phyloP scores from a whole-genome alignment of 768 basidiomycete genomes.

The Austroboletus eburneus region DNA sequence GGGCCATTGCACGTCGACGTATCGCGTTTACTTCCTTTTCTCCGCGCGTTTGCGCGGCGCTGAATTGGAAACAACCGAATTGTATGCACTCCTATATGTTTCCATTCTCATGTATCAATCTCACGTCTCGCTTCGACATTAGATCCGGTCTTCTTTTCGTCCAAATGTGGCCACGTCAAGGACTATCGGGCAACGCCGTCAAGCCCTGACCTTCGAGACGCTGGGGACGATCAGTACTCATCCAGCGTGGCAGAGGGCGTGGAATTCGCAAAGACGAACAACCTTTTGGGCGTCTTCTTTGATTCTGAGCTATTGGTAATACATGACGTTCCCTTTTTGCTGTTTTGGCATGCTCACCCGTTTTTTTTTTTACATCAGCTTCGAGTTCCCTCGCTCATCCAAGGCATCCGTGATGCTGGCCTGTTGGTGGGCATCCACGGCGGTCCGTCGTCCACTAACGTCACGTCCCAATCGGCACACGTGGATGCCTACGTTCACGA shows the following conservation, averaged over 20 bases:
- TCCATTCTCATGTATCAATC: conserved; percentile 20
- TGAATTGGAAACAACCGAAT: conserved; percentile 99
- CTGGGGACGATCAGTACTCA: conserved; percentile 46
- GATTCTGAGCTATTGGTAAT: conserved; percentile 84
- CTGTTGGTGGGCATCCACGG: conserved; percentile 85
- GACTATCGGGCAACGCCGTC: conserved; percentile 37
- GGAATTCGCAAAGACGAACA: conserved; percentile 89
- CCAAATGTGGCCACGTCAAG: conserved; percentile 69
- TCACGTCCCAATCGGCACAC: conserved; percentile 36
- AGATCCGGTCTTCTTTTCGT: conserved; percentile 96
- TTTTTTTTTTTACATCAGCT: conserved; percentile 36
- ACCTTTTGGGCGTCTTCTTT: conserved; percentile 86
- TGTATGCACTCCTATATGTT: conserved; percentile 52
- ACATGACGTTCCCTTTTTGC: conserved; percentile 3
- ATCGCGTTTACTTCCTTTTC: conserved; percentile 93
- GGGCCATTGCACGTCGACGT: conserved; percentile 57
- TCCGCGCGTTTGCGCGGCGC: conserved; percentile 80
- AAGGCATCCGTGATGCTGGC: conserved; percentile 84
- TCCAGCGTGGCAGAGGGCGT: conserved; percentile 85
- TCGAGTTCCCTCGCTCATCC: conserved; percentile 85
- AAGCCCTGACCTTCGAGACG: conserved; percentile 34
- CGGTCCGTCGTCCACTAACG: conserved; percentile 38
- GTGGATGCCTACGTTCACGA: conserved; percentile 69
- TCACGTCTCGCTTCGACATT: conserved; percentile 20
- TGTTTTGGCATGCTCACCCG: conserved; percentile 13